phyloP scores from a whole-genome alignment of 2,329 filamentous ascomycete species.

The Colletotrichum echinochloae region DNA sequence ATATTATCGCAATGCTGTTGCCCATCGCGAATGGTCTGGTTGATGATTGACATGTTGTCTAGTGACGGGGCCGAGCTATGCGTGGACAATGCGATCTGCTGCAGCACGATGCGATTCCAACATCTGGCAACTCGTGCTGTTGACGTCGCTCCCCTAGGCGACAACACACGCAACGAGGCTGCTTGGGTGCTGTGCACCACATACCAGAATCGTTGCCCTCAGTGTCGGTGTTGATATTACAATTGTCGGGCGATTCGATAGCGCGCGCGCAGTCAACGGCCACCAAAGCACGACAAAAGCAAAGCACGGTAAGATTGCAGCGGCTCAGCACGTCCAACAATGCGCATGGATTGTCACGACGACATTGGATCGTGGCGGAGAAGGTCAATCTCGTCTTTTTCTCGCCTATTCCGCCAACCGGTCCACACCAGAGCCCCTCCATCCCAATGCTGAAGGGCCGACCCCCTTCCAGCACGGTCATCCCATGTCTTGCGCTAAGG shows the following conservation, averaged over 20 bases:
- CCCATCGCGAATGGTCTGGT: conserved; percentile 26
- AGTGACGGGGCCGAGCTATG: conserved; percentile 20
- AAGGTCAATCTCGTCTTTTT: conserved; percentile 39
- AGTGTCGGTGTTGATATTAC: not conserved
- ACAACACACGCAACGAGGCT: not conserved
- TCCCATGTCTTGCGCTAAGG: conserved; percentile 36
- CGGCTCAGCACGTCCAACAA: conserved; percentile 21
- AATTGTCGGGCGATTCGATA: conserved; percentile 28
- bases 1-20: conserved; percentile 38
- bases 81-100: conserved; percentile 30
- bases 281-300: conserved; percentile 37
- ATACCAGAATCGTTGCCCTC: not conserved
- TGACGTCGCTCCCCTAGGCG: not conserved
- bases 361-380: conserved; percentile 39
- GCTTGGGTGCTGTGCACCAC: conserved; percentile 9
- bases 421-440: conserved; percentile 31
- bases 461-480: conserved; percentile 9
- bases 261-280: too few species aligned
- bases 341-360: conserved; percentile 34
- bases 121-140: not conserved
- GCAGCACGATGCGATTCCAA: conserved; percentile 32
- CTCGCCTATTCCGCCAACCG: conserved; percentile 34
- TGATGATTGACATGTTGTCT: conserved; percentile 16
- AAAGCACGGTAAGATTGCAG: conserved; percentile 38
- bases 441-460: not conserved